These are phyloP conservation scores for Suhomyces faveliae DNA, from an alignment of 805 yeast species.

Conservation along the genomic window DNA sequence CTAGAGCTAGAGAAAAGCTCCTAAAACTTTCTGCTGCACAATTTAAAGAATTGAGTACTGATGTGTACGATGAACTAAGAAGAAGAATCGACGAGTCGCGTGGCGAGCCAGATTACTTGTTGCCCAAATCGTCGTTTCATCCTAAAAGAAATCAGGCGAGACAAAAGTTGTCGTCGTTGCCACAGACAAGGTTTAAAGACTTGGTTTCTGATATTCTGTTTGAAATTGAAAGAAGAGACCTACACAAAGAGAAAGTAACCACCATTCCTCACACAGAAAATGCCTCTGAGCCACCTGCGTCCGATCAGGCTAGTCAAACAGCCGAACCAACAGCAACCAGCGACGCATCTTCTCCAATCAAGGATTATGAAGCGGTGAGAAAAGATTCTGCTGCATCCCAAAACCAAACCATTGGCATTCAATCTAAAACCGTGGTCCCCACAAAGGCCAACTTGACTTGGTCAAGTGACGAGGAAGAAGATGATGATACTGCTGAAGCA, in stretches of 20 bases:
- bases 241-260: slow-evolving; percentile 34
- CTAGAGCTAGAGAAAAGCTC: slow-evolving; percentile 81
- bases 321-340: not conserved
- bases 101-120: slow-evolving; percentile 59
- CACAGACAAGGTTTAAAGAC: slow-evolving; percentile 80
- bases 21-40: slow-evolving; percentile 78
- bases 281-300: not conserved
- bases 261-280: slow-evolving; percentile 1
- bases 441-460: slow-evolving; percentile 81
- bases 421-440: slow-evolving; percentile 74
- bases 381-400: slow-evolving; percentile 6
- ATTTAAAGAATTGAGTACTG: slow-evolving; percentile 87
- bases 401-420: slow-evolving; percentile 43
- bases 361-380: not conserved
- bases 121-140: slow-evolving; percentile 74
- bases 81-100: slow-evolving; percentile 67
- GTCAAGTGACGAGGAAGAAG: slow-evolving; percentile 82
- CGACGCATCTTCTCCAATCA: not conserved
- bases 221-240: slow-evolving; percentile 78
- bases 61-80: slow-evolving; percentile 87
- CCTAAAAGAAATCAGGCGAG: slow-evolving; percentile 95
- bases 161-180: slow-evolving; percentile 81
- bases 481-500: slow-evolving; percentile 9
- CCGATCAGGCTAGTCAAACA: not conserved
- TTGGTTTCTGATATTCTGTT: slow-evolving; percentile 83